Conservation (phyloP, 1,139 yeast species). For the Hyphopichia buzzinii region DNA sequence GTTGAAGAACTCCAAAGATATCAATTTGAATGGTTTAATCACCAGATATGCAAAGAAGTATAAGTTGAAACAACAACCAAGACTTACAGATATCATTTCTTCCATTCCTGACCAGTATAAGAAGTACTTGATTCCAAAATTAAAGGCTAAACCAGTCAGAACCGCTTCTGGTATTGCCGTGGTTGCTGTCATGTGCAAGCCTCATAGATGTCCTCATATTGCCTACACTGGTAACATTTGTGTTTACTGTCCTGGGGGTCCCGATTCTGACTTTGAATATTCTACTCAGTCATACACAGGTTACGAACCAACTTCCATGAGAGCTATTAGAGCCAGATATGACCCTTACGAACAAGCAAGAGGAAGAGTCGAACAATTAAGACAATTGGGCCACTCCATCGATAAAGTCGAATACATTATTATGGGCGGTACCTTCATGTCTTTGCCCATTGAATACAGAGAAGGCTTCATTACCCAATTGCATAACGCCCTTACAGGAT, state of each 20-base stretch:
- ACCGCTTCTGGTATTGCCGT: slow-evolving; percentile 99
- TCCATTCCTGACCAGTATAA: slow-evolving; percentile 96
- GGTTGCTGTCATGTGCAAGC: slow-evolving; percentile 99
- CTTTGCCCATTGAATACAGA: slow-evolving; percentile 83
- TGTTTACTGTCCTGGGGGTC: slow-evolving; percentile 99
- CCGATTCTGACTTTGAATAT: slow-evolving; percentile 96
- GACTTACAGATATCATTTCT: slow-evolving; percentile 90
- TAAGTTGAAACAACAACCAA: slow-evolving; percentile 87
- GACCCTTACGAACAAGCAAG: slow-evolving; percentile 99
- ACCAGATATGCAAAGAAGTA: slow-evolving; percentile 85
- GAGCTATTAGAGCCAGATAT: slow-evolving; percentile 95
- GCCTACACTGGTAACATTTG: slow-evolving; percentile 98
- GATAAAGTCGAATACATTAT: slow-evolving; percentile 96
- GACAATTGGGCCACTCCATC: slow-evolving; percentile 93
- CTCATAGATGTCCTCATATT: slow-evolving; percentile 98
- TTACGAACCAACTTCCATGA: slow-evolving; percentile 98
- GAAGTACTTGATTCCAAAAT: slow-evolving; percentile 84
- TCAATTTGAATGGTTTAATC: slow-evolving; percentile 87
- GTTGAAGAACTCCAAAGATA: slow-evolving; percentile 70
- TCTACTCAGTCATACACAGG: slow-evolving; percentile 98
- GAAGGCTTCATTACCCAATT: slow-evolving; percentile 85
- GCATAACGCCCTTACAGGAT: slow-evolving; percentile 95
- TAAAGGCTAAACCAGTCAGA: slow-evolving; percentile 96
- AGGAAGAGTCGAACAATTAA: slow-evolving; percentile 93
- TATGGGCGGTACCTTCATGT: slow-evolving; percentile 99